Evolutionary conservation across 768 basidiomycete species (phyloP), one percentile per base, ranked within the genome.

Genomic region (Sporobolomyces roseus): DNA sequence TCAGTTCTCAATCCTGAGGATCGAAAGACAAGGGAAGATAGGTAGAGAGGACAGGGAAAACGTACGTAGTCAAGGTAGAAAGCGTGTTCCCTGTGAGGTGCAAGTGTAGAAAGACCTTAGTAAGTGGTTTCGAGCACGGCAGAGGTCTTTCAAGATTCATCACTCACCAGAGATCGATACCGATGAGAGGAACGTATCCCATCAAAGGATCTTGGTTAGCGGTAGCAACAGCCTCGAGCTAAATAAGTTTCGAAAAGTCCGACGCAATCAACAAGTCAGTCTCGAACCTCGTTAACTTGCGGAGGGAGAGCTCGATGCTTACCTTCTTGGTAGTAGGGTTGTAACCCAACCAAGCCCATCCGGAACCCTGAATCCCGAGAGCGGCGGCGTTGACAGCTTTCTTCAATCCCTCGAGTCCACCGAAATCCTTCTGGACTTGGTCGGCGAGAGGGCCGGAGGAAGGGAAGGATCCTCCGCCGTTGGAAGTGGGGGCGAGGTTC

Each of bases 111-210:
- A n/a, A n/a, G n/a, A n/a, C n/a, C n/a, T n/a, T n/a, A n/a, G n/a
- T n/a, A n/a, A n/a, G n/a, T n/a, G n/a, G n/a, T n/a, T n/a, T n/a
- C n/a, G n/a, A n/a, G n/a, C n/a, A n/a, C n/a, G n/a, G n/a, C n/a
- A n/a, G n/a, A n/a, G n/a, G n/a, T n/a, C n/a, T n/a, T n/a, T n/a
- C n/a, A n/a, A n/a, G n/a, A n/a, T n/a, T n/a, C n/a, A n/a, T n/a
- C n/a, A n/a, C n/a, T n/a, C n/a, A n/a, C n/a, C 94, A 98, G 76
- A 98, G 88, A 80, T 99, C 94, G 72, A 98, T 87, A 38, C 96
- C 96, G 77, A 99, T 85, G 77, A 99, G 87, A 25, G 94, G 93
- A 23, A 84, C 83, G 79, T 93, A 90, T 4, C 87, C 90, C 90
- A 75, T 74, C 33, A 81, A 74, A 59, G 96, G 96, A 78, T 99